Conservation (phyloP, 2,329 filamentous ascomycete genomes). For the Neophaeococcomyces mojaviensis region DNA sequence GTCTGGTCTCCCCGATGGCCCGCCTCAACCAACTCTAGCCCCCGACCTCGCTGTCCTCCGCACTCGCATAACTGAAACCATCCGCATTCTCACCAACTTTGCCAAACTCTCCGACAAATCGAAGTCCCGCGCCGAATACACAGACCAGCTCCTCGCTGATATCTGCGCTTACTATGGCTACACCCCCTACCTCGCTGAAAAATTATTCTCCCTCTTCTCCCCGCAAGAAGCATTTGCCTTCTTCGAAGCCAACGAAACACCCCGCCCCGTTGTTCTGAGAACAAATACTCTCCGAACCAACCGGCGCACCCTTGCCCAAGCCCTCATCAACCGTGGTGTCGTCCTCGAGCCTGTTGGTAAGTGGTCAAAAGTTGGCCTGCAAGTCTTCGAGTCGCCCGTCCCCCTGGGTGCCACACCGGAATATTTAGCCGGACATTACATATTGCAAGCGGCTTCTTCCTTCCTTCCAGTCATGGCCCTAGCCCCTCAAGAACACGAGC, state of each 20-base stretch:
- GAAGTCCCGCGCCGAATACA: slow-evolving; percentile 81
- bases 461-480: slow-evolving; percentile 98
- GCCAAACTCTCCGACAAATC: slow-evolving; percentile 70
- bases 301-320: slow-evolving; percentile 74
- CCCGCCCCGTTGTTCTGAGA: slow-evolving; percentile 86
- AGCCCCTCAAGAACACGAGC: slow-evolving; percentile 85
- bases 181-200: slow-evolving; percentile 87
- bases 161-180: slow-evolving; percentile 97
- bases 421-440: slow-evolving; percentile 95
- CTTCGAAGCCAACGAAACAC: slow-evolving; percentile 96
- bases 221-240: slow-evolving; percentile 93
- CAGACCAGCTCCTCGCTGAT: slow-evolving; percentile 76
- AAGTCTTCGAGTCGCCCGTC: slow-evolving; percentile 84
- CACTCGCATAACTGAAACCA: slow-evolving; percentile 82
- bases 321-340: slow-evolving; percentile 91
- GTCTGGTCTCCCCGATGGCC: slow-evolving; percentile 55
- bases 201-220: slow-evolving; percentile 86
- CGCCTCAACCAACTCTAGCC: slow-evolving; percentile 58
- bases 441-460: slow-evolving; percentile 90
- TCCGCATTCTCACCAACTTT: slow-evolving; percentile 86
- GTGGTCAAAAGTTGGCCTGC: slow-evolving; percentile 96
- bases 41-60: slow-evolving; percentile 86
- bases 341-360: slow-evolving; percentile 95
- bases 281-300: slow-evolving; percentile 86
- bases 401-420: slow-evolving; percentile 92